phyloP scores from a whole-genome alignment of 371 early-diverging fungal species.

The Basidiobolus heterosporus region DNA sequence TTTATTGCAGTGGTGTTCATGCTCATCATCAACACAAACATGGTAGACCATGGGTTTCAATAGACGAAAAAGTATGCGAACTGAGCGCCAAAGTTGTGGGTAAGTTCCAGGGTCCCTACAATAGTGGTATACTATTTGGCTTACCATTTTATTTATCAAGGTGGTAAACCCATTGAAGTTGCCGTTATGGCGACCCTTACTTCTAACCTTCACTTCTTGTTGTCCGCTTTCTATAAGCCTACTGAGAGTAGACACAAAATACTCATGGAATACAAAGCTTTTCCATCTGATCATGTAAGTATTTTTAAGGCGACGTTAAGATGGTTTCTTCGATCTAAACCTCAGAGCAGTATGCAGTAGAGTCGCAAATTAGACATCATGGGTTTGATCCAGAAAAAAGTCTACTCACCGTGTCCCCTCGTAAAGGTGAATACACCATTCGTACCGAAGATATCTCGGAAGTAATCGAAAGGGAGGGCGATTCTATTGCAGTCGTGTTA shows the following conservation, averaged over 20 bases:
- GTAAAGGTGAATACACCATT: slow-evolving; percentile 49
- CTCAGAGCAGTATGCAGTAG: slow-evolving; percentile 54
- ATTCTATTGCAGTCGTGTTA: slow-evolving; percentile 67
- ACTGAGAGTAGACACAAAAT: slow-evolving; percentile 59
- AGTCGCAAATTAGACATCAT: slow-evolving; percentile 72
- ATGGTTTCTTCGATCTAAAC: not conserved
- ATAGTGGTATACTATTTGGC: not conserved
- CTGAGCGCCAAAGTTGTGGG: slow-evolving; percentile 64
- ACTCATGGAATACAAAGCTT: slow-evolving; percentile 80
- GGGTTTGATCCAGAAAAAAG: slow-evolving; percentile 50
- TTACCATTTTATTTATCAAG: slow-evolving; percentile 14
- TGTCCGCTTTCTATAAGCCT: slow-evolving; percentile 85
- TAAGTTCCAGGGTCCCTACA: slow-evolving; percentile 9
- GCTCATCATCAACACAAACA: slow-evolving; percentile 76
- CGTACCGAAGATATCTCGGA: slow-evolving; percentile 68
- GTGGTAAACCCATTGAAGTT: slow-evolving; percentile 67
- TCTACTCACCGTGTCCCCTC: slow-evolving; percentile 57
- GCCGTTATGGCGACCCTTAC: slow-evolving; percentile 86
- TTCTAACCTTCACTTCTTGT: slow-evolving; percentile 73
- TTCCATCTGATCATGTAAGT: slow-evolving; percentile 77
- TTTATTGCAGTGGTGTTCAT: slow-evolving; percentile 41
- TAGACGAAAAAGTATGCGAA: slow-evolving; percentile 61
- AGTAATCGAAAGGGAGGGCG: slow-evolving; percentile 50
- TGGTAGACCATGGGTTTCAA: slow-evolving; percentile 74
- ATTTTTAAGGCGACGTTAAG: slow-evolving; percentile 8